Percentiles rank a stretch among this genome's conserved stretches.
These are phyloP conservation scores for Piper longum DNA, from an alignment of 164 flowering plant species.

Conservation along the genomic window DNA sequence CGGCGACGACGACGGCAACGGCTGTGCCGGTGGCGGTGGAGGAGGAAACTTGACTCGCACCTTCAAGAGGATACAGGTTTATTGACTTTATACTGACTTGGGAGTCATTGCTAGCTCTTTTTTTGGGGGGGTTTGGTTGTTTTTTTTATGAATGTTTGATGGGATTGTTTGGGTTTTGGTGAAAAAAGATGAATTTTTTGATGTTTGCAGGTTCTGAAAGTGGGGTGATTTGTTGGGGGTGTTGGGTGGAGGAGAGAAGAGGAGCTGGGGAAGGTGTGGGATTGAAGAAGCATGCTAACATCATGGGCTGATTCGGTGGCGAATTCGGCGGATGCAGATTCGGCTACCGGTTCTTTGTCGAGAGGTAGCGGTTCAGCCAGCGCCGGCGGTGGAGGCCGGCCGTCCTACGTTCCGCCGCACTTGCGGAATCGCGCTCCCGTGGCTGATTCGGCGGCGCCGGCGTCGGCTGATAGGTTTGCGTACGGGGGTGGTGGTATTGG, in stretches of 20 bases:
- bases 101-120: too few species aligned
- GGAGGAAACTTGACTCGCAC: too few species aligned
- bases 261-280: background rate
- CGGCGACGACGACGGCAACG: too few species aligned
- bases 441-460: constrained; percentile 21
- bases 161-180: too few species aligned
- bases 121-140: too few species aligned
- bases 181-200: too few species aligned
- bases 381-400: constrained; percentile 20
- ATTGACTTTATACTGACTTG: too few species aligned
- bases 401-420: constrained; percentile 76
- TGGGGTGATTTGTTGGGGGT: background rate
- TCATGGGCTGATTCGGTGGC: constrained; percentile 61
- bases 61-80: too few species aligned
- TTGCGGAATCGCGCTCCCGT: constrained; percentile 41
- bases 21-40: too few species aligned
- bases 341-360: constrained; percentile 24
- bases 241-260: background rate
- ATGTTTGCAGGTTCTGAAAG: too few species aligned
- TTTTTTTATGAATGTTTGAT: too few species aligned
- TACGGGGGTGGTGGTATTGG: constrained; percentile 11
- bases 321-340: constrained; percentile 38
- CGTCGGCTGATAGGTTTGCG: constrained; percentile 4
- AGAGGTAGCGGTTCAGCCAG: constrained; percentile 7
- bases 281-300: constrained; percentile 19